These are phyloP conservation scores for Xylaria polymorpha DNA, from an alignment of 2,329 filamentous ascomycete genomes.

Conservation along the genomic window DNA sequence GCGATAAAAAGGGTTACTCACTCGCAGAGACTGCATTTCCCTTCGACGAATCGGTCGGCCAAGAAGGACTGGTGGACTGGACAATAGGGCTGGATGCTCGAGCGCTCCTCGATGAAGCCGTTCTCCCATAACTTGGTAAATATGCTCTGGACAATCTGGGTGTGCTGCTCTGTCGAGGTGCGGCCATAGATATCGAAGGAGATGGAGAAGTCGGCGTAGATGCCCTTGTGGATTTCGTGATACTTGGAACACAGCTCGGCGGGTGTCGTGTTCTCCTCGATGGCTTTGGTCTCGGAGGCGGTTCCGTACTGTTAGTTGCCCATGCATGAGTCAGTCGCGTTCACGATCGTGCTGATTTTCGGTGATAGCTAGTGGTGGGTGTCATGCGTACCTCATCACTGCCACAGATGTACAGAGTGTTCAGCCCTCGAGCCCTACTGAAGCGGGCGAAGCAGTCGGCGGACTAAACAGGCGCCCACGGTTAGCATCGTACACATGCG, in stretches of 20 bases:
- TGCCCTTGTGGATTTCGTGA: slow-evolving; percentile 86
- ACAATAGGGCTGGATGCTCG: slow-evolving; percentile 91
- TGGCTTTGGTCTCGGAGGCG: slow-evolving; percentile 93
- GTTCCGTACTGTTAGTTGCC: slow-evolving; percentile 76
- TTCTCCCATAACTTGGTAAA: slow-evolving; percentile 90
- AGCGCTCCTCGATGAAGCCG: slow-evolving; percentile 86
- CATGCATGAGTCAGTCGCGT: not conserved
- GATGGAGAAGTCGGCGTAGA: slow-evolving; percentile 97
- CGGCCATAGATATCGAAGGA: slow-evolving; percentile 95
- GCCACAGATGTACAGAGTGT: slow-evolving; percentile 87
- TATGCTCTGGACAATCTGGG: slow-evolving; percentile 91
- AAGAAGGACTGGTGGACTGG: slow-evolving; percentile 80
- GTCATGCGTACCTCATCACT: slow-evolving; percentile 73
- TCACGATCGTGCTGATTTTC: too few relatives aligned
- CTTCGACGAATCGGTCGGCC: slow-evolving; percentile 75
- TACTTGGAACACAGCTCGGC: slow-evolving; percentile 92
- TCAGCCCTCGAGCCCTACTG: slow-evolving; percentile 81
- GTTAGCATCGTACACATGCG: slow-evolving; percentile 17
- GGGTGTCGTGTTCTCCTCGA: slow-evolving; percentile 86
- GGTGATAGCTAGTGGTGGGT: not conserved
- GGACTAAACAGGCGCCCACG: slow-evolving; percentile 48
- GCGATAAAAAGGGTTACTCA: slow-evolving; percentile 54
- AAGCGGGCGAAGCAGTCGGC: slow-evolving; percentile 89
- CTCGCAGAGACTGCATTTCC: slow-evolving; percentile 64
- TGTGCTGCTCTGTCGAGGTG: slow-evolving; percentile 89